Evolutionary conservation across 331 rosid genomes (phyloP), one percentile per base, ranked within the genome.

Genomic region (Telfairia occidentalis): DNA sequence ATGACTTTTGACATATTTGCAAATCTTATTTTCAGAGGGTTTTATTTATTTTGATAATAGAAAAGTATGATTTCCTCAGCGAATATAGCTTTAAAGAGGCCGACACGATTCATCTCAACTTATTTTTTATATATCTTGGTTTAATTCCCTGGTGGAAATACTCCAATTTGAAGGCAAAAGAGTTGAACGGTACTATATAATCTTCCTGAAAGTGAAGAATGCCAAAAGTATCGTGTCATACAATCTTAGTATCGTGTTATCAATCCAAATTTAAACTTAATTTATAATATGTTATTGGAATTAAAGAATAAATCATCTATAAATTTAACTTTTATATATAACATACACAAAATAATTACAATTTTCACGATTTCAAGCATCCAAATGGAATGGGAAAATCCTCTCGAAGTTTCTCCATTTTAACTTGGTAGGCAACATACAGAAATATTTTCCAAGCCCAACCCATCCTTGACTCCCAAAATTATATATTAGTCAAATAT

Each of bases 1-100:
- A 43, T 70, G 57, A 70, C 34, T 48, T 18, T 28, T 48, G 18
- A 46, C 75, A 45, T 46, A 71, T 28, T 71, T 48, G 75, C 59
- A 71, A 48, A 26, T 28, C 42, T 43, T 70, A 13, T 15, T 69
- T 69, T 26, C 15, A 12, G 37, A 69, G n/a, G 38, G 45, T 43
- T 7, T 70, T 13, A 9, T 70, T 28, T 46, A 18, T 8, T 49
- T 43, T 70, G 18, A 24, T 49, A 28, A 29, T 28, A 19, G 40
- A 9, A 18, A 48, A 30, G n/a, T 71, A 18, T 2, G 11, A 49
- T 30, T 26, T 49, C 38, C 23, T 71, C 29, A 9, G 57, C 26
- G 24, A 42, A 12, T 28, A 59, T 35, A 28, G 40, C 21, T 59
- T 30, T 21, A 13, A 13, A 67, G 53, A 66, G 74, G 45, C 58